Percentiles rank a stretch among this genome's conserved stretches.
Conservation (phyloP, 2,329 filamentous ascomycete genomes). For the Botryotinia convoluta region DNA sequence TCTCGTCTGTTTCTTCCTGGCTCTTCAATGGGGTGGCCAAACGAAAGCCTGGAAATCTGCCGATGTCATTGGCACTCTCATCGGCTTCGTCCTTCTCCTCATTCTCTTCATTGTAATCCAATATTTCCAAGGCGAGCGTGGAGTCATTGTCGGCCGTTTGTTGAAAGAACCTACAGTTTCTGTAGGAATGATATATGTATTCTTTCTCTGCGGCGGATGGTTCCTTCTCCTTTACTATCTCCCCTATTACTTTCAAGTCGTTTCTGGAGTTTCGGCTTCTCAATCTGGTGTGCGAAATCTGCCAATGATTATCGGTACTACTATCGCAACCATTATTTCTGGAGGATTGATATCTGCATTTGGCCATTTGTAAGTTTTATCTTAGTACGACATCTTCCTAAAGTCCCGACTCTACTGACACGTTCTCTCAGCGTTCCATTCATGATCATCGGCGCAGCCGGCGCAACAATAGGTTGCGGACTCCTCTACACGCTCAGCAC, state of each 20-base stretch:
- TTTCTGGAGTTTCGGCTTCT: conserved; percentile 38
- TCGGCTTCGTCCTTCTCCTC: conserved; percentile 40
- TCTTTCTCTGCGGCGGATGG: conserved; percentile 45
- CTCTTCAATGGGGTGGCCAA: conserved; percentile 49
- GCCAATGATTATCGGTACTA: conserved; percentile 39
- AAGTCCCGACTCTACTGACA: neutral
- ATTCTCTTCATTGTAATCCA: conserved; percentile 41
- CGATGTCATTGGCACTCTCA: conserved; percentile 45
- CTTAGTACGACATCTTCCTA: neutral
- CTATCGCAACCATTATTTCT: conserved; percentile 39
- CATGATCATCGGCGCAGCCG: conserved; percentile 36
- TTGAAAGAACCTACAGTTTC: conserved; percentile 46
- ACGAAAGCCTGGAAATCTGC: conserved; percentile 45
- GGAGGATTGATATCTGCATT: conserved; percentile 38
- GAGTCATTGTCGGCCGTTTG: conserved; percentile 50
- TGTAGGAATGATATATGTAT: conserved; percentile 43
- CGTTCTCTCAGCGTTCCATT: conserved; percentile 36
- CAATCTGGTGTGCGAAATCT: conserved; percentile 42
- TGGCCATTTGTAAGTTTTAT: conserved; percentile 35
- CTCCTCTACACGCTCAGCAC: conserved; percentile 54
- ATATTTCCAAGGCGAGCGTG: conserved; percentile 46
- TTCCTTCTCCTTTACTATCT: conserved; percentile 49
- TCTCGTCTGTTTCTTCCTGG: conserved; percentile 46
- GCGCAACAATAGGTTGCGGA: conserved; percentile 46
- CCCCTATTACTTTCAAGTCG: conserved; percentile 51